These are phyloP conservation scores for Thermomucor indicae-seudaticae DNA, from an alignment of 371 early-diverging fungal genomes.

Conservation along the genomic window DNA sequence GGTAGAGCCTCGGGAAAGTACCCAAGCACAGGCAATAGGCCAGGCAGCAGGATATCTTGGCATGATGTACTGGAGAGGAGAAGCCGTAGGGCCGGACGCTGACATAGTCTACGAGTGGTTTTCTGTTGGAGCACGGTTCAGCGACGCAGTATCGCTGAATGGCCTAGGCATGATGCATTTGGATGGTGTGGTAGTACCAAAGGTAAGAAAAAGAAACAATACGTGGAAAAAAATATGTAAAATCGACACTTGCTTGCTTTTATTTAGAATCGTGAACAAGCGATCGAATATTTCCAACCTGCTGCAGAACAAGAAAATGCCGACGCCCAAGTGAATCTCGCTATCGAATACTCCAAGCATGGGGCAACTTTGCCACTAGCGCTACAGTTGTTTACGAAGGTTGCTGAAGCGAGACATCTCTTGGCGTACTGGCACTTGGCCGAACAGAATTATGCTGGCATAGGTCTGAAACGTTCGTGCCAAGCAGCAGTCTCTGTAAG, in stretches of 20 bases:
- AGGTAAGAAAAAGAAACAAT: slow-evolving; percentile 30
- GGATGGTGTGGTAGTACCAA: slow-evolving; percentile 60
- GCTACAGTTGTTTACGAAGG: slow-evolving; percentile 32
- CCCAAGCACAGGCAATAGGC: slow-evolving; percentile 41
- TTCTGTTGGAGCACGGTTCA: slow-evolving; percentile 55
- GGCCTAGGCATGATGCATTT: slow-evolving; percentile 79
- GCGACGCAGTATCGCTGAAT: slow-evolving; percentile 63
- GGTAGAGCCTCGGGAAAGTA: slow-evolving; percentile 11
- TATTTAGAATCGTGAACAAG: slow-evolving; percentile 37
- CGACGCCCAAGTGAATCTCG: slow-evolving; percentile 59
- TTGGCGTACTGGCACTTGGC: slow-evolving; percentile 74
- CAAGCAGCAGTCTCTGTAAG: slow-evolving; percentile 52
- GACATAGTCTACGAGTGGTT: slow-evolving; percentile 75
- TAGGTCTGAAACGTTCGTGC: slow-evolving; percentile 37
- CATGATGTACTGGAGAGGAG: slow-evolving; percentile 91
- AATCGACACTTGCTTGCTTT: too few species aligned
- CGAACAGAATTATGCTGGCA: slow-evolving; percentile 52
- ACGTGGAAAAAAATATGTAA: too few species aligned
- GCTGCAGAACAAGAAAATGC: slow-evolving; percentile 62
- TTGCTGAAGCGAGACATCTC: slow-evolving; percentile 59
- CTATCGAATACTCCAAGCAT: slow-evolving; percentile 29
- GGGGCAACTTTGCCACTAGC: slow-evolving; percentile 28
- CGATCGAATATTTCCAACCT: slow-evolving; percentile 51
- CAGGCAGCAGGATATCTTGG: slow-evolving; percentile 81
- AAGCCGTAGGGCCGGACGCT: slow-evolving; percentile 65